These are phyloP conservation scores for Kregervanrija fluxuum DNA, from an alignment of 805 yeast species.

Conservation along the genomic window DNA sequence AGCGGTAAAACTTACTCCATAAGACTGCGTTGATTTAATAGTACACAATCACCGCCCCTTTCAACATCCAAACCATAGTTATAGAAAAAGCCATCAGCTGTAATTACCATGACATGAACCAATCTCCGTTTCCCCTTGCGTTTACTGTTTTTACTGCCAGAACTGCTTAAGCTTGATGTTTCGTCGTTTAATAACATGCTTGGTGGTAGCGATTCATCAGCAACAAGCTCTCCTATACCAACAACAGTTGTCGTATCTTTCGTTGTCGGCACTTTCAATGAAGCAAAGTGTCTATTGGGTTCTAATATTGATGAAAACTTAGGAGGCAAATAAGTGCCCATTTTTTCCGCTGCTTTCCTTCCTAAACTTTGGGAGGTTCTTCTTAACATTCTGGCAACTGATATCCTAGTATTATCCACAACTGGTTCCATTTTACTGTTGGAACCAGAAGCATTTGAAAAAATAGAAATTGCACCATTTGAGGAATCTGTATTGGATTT, in stretches of 20 bases:
- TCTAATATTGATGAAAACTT: constrained; percentile 82
- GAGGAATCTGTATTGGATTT: neutral
- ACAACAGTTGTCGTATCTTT: constrained; percentile 40
- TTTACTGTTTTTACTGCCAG: constrained; percentile 5
- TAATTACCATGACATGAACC: constrained; percentile 66
- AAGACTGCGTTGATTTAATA: constrained; percentile 49
- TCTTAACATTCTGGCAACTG: constrained; percentile 69
- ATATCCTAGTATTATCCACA: constrained; percentile 61
- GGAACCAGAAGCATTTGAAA: constrained; percentile 24
- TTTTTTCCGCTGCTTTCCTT: constrained; percentile 74
- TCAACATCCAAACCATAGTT: constrained; percentile 82
- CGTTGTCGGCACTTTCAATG: constrained; percentile 40
- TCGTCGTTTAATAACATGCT: constrained; percentile 10
- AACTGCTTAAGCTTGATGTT: constrained; percentile 2
- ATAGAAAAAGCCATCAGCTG: constrained; percentile 80
- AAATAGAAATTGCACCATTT: constrained; percentile 11
- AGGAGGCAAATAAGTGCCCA: constrained; percentile 85
- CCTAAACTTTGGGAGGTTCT: constrained; percentile 74
- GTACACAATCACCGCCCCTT: constrained; percentile 89
- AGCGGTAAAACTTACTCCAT: constrained; percentile 16
- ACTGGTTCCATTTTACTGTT: constrained; percentile 45
- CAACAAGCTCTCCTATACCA: constrained; percentile 35
- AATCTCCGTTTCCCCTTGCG: constrained; percentile 16
- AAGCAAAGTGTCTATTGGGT: constrained; percentile 92
- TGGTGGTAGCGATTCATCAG: constrained; percentile 17